phyloP scores from a whole-genome alignment of 805 yeast species.

The Tetrapisispora pingtungensis region DNA sequence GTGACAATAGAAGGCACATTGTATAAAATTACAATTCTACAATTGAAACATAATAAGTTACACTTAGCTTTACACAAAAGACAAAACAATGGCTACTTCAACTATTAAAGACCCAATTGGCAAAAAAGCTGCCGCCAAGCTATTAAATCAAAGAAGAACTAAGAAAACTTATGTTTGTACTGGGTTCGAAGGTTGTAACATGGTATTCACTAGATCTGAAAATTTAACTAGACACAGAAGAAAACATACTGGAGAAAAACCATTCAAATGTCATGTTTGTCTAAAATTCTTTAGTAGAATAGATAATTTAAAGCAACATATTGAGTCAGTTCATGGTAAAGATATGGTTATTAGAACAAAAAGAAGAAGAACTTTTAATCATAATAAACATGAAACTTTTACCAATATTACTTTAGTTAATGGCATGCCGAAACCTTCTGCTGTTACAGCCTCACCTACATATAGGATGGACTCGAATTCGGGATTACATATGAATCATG shows the following conservation, averaged over 20 bases:
- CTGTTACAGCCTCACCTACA: neutral
- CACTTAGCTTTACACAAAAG: no score
- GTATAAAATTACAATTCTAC: no score
- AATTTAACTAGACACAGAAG: conserved; percentile 86
- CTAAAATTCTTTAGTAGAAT: conserved; percentile 68
- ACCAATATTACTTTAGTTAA: neutral
- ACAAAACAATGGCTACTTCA: neutral
- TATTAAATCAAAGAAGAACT: neutral
- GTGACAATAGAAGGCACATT: no score
- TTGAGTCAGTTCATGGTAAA: conserved; percentile 65
- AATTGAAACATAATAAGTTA: no score
- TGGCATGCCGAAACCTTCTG: neutral
- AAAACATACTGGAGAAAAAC: conserved; percentile 91
- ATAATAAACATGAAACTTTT: neutral
- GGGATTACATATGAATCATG: neutral
- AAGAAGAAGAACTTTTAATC: neutral
- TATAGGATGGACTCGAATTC: neutral
- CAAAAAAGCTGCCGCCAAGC: neutral
- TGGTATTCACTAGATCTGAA: conserved; percentile 85
- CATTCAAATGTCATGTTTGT: conserved; percentile 79
- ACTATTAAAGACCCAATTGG: neutral
- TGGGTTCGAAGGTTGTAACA: conserved; percentile 76
- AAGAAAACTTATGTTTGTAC: conserved; percentile 45
- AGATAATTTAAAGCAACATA: conserved; percentile 85
- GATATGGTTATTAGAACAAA: neutral